These are phyloP conservation scores for Carex sylvatica DNA, from an alignment of 202 grass and related monocot species.

Conservation along the genomic window DNA sequence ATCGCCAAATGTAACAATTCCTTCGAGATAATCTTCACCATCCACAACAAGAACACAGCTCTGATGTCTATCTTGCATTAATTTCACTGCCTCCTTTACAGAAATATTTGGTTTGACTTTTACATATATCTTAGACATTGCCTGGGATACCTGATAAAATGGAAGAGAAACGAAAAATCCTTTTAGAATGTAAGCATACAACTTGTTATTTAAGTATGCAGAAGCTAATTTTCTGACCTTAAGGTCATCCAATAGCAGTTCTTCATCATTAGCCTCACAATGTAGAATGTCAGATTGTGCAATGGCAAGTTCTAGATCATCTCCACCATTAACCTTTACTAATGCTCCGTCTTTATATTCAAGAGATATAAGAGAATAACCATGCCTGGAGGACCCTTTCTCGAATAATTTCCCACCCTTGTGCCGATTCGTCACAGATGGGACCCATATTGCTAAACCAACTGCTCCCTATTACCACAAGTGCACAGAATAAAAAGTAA, in stretches of 20 bases:
- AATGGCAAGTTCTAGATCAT: conserved; percentile 69
- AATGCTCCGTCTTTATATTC: conserved; percentile 51
- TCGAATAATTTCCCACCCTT: conserved; percentile 50
- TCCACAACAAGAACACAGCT: conserved; percentile 86
- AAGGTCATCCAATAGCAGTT: conserved; percentile 89
- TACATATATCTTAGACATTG: conserved; percentile 79
- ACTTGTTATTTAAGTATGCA: background rate
- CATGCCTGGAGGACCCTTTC: conserved; percentile 49
- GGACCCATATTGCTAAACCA: conserved; percentile 97
- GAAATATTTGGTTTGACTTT: conserved; percentile 56
- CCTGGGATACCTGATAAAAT: conserved; percentile 73
- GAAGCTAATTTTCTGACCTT: conserved; percentile 49
- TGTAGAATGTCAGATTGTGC: conserved; percentile 49
- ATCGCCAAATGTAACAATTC: conserved; percentile 83
- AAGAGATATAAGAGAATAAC: conserved; percentile 64
- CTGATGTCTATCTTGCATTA: conserved; percentile 89
- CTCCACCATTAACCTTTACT: conserved; percentile 44
- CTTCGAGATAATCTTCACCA: conserved; percentile 93
- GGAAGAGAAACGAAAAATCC: conserved; percentile 24
- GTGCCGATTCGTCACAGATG: conserved; percentile 73
- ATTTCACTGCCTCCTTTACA: conserved; percentile 57
- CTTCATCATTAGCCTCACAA: conserved; percentile 62
- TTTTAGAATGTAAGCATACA: background rate
- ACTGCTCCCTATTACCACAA: conserved; percentile 77
- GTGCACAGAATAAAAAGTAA: conserved; percentile 15